Evolutionary conservation across 2,329 filamentous ascomycete genomes (phyloP).

Genomic region (Colletotrichum sidae): DNA sequence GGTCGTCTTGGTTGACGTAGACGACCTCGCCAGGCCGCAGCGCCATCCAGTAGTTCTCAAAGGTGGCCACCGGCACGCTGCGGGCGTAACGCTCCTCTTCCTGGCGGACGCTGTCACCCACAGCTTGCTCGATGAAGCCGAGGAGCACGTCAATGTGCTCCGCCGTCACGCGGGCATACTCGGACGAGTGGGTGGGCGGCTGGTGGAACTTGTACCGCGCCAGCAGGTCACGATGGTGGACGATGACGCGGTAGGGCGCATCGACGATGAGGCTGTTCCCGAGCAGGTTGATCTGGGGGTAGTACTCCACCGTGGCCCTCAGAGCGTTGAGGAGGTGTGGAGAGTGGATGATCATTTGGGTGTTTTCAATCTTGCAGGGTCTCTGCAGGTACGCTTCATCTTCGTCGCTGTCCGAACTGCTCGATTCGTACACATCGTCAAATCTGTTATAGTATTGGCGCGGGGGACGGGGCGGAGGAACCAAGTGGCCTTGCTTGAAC

Average conservation of each 20-base stretch:
- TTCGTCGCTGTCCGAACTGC: constrained; percentile 40
- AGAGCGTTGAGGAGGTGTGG: constrained; percentile 59
- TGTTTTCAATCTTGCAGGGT: constrained; percentile 45
- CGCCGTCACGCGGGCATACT: constrained; percentile 54
- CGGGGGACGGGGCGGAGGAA: constrained; percentile 26
- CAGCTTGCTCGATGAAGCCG: constrained; percentile 53
- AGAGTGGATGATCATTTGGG: constrained; percentile 58
- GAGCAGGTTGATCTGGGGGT: constrained; percentile 54
- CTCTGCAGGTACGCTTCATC: constrained; percentile 41
- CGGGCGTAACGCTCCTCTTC: constrained; percentile 55
- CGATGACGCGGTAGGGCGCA: constrained; percentile 60
- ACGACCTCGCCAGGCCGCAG: constrained; percentile 58
- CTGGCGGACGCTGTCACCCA: constrained; percentile 50
- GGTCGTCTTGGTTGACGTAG: constrained; percentile 53
- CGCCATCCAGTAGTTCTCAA: constrained; percentile 58
- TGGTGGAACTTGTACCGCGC: constrained; percentile 55
- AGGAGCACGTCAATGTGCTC: constrained; percentile 60
- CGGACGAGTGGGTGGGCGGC: constrained; percentile 52
- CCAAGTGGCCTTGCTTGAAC: constrained; percentile 4
- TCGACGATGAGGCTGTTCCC: constrained; percentile 52
- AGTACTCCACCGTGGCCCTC: constrained; percentile 60
- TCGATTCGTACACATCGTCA: constrained; percentile 38
- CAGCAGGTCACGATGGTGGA: constrained; percentile 59
- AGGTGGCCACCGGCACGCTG: constrained; percentile 54
- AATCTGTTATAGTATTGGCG: neutral